Percentiles rank a stretch among this genome's conserved stretches.
Evolutionary conservation across 1,284 basidiomycete species (phyloP).

Genomic region (Ganoderma sp.): DNA sequence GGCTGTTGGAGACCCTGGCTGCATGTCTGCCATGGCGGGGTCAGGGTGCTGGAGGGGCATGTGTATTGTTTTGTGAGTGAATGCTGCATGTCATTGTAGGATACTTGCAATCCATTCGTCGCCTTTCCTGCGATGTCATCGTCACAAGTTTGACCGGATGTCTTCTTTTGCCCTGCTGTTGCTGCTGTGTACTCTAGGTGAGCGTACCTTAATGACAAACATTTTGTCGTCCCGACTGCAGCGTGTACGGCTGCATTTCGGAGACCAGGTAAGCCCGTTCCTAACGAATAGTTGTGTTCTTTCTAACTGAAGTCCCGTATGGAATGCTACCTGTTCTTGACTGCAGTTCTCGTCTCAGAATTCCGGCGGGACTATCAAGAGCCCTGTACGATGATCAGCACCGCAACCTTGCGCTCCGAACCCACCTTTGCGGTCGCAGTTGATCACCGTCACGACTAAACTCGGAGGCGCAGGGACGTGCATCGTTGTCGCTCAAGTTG

Average conservation of each 20-base stretch:
- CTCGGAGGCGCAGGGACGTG: slow-evolving; percentile 26
- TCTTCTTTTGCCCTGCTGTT: too few relatives aligned
- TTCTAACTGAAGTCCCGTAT: too few relatives aligned
- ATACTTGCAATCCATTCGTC: not conserved
- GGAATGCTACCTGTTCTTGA: not conserved
- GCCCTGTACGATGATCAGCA: not conserved
- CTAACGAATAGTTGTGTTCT: too few relatives aligned
- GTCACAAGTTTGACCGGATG: not conserved
- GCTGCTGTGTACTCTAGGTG: too few relatives aligned
- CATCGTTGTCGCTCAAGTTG: slow-evolving; percentile 24
- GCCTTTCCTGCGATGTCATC: not conserved
- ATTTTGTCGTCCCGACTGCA: too few relatives aligned
- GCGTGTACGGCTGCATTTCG: too few relatives aligned
- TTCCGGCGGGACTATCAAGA: not conserved
- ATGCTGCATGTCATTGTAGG: not conserved
- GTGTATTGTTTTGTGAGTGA: not conserved
- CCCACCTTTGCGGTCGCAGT: not conserved
- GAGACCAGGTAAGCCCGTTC: too few relatives aligned
- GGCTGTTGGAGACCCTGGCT: not conserved
- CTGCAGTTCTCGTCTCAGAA: not conserved
- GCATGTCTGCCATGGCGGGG: not conserved
- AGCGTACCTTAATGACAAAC: too few relatives aligned
- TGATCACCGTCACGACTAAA: slow-evolving; percentile 19
- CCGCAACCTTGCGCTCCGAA: not conserved
- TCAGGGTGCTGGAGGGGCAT: not conserved